Conservation (phyloP, 306 rosid species). For the Medicago arabica region DNA sequence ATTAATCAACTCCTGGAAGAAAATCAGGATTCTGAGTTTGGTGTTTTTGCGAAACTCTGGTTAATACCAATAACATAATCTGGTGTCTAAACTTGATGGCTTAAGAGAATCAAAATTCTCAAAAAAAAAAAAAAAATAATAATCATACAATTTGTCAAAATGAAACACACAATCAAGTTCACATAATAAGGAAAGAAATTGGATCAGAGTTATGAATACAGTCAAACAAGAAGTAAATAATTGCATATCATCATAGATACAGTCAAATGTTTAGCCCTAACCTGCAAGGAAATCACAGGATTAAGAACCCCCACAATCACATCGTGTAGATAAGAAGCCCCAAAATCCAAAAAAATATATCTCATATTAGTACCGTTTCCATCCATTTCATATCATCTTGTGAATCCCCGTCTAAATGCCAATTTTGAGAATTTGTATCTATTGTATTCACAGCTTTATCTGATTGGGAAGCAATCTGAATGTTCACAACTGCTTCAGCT, state of each 20-base stretch:
- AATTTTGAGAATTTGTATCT: conserved; percentile 64
- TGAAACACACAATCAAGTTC: conserved; percentile 25
- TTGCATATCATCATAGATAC: conserved; percentile 4
- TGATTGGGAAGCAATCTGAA: conserved; percentile 76
- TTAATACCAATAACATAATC: conserved; percentile 12
- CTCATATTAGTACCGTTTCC: conserved; percentile 82
- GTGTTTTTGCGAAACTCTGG: not conserved
- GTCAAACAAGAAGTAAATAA: conserved; percentile 27
- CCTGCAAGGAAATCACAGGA: conserved; percentile 98
- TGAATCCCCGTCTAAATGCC: conserved; percentile 70
- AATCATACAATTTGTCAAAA: conserved; percentile 19
- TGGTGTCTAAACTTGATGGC: conserved; percentile 9
- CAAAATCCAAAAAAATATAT: conserved; percentile 30
- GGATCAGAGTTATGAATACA: conserved; percentile 19
- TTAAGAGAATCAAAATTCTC: conserved; percentile 32
- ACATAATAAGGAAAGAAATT: conserved; percentile 21
- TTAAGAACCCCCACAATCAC: conserved; percentile 86
- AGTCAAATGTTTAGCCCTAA: conserved; percentile 45
- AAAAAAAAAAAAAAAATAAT: conserved; percentile 1
- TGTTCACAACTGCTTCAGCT: conserved; percentile 69
- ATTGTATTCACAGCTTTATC: conserved; percentile 57
- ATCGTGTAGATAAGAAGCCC: conserved; percentile 86
- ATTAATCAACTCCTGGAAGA: conserved; percentile 13
- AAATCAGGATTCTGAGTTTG: conserved; percentile 10
- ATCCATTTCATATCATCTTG: conserved; percentile 93